A percentile compares a stretch with the other conserved stretches of the same genome.
phyloP scores from a whole-genome alignment of 495 filamentous ascomycete species.

The Tirmania nivea region DNA sequence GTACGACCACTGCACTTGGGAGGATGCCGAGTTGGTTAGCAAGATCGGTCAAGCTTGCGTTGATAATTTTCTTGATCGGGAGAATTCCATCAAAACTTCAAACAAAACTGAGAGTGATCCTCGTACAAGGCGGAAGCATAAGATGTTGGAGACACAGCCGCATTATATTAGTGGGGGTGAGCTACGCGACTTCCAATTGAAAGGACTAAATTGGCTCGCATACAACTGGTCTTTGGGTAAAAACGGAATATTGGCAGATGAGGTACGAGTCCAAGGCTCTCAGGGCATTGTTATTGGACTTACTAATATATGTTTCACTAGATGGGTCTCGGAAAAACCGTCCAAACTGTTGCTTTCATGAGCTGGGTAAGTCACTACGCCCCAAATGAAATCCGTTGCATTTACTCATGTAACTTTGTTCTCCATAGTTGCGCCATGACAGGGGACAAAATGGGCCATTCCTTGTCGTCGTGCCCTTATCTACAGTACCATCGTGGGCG shows the following conservation, averaged over 20 bases:
- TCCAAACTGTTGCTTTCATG: constrained; percentile 91
- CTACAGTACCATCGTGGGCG: constrained; percentile 91
- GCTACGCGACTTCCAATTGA: constrained; percentile 83
- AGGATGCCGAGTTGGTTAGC: constrained; percentile 50
- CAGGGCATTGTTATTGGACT: background rate
- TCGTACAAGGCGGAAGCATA: constrained; percentile 46
- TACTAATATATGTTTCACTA: background rate
- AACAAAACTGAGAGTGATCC: constrained; percentile 51
- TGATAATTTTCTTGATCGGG: constrained; percentile 70
- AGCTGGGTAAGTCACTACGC: constrained; percentile 36
- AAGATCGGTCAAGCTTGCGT: constrained; percentile 64
- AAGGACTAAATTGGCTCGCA: constrained; percentile 80
- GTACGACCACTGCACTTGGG: constrained; percentile 92
- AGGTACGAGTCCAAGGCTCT: constrained; percentile 18
- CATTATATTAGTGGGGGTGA: constrained; percentile 65
- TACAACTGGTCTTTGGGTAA: constrained; percentile 81
- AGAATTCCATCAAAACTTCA: constrained; percentile 50
- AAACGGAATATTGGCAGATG: constrained; percentile 91
- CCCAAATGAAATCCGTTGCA: background rate
- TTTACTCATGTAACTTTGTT: constrained; percentile 1
- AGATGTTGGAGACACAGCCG: constrained; percentile 55
- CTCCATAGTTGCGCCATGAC: constrained; percentile 53
- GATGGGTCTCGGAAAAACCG: constrained; percentile 96
- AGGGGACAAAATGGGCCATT: constrained; percentile 81
- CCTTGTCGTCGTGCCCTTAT: constrained; percentile 82